These are phyloP conservation scores for Forsythia viridissima DNA, from an alignment of 257 asterid genomes.

Conservation along the genomic window DNA sequence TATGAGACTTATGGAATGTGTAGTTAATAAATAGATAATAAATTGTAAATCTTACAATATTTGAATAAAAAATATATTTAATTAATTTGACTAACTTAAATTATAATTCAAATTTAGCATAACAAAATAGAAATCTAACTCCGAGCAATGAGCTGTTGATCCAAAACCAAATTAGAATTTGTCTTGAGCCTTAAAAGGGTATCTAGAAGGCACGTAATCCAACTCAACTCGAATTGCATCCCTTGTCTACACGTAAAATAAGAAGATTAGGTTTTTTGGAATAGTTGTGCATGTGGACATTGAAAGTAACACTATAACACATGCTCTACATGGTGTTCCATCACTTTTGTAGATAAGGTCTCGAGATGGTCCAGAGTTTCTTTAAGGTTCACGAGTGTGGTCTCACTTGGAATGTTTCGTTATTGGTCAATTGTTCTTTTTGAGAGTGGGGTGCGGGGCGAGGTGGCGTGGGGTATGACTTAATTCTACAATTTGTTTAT, in stretches of 20 bases:
- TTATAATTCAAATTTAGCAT: too few species aligned
- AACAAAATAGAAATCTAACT: not conserved
- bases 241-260: not conserved
- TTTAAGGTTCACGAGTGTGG: conserved; percentile 4
- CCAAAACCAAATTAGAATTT: not conserved
- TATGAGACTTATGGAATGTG: too few species aligned
- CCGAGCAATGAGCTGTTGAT: not conserved
- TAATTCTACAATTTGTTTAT: not conserved
- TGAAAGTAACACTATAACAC: conserved; percentile 34
- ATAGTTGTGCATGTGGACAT: conserved; percentile 34
- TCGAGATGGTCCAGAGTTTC: conserved; percentile 26
- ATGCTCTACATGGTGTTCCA: conserved; percentile 22
- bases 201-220: too few species aligned
- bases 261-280: not conserved
- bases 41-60: too few species aligned
- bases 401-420: not conserved
- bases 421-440: not conserved
- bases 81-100: too few species aligned
- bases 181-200: not conserved
- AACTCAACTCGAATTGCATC: not conserved
- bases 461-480: not conserved
- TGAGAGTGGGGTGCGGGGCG: not conserved
- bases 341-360: conserved; percentile 1
- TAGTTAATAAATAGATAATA: too few species aligned
- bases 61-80: too few species aligned